Evolutionary conservation across 148 eudicot species (phyloP), one percentile per base, ranked within the genome.

Genomic region (Talinum fruticosum): DNA sequence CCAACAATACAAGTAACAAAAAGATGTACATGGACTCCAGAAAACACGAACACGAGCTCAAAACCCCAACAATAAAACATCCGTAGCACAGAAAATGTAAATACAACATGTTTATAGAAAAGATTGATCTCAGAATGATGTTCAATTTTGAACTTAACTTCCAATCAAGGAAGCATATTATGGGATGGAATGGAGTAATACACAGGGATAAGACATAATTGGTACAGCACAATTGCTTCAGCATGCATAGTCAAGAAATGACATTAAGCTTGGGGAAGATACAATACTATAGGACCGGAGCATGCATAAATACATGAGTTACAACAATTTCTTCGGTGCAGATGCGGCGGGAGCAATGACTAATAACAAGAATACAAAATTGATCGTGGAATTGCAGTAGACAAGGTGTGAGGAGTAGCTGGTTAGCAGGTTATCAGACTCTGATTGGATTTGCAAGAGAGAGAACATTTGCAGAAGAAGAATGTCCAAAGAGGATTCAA

Each of bases 341-440:
- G 70, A 37, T 23, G 19, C 32, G 59, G 10, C 7, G 47, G 5
- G 41, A 23, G 53, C 33, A 66, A n/a, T 23, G 14, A 41, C 66
- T 51, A 51, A 51, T 51, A 49, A 21, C 35, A 30, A 2, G 59
- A 36, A 4, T 75, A 70, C 79, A 75, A 80, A 49, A 70, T n/a
- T 34, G 75, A 35, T 57, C 19, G 28, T 6, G 29, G 67, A 19
- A 0, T 54, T 37, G 8, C 10, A 29, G 34, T 24, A 54, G 54
- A 67, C 41, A 24, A 0, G 37, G 68, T 59, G 68, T 59, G 44
- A 21, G 26, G n/a, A 24, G 34, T 65, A 37, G 64, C 16, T 72
- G 47, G 79, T 74, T 67, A 74, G 64, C 51, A 32, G 33, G 69
- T 53, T 29, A 30, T 16, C 66, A 72, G 23, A 32, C n/a, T 59